Percentiles rank a stretch among this genome's conserved stretches.
Evolutionary conservation across 768 basidiomycete species (phyloP).

Genomic region (Postia placenta): DNA sequence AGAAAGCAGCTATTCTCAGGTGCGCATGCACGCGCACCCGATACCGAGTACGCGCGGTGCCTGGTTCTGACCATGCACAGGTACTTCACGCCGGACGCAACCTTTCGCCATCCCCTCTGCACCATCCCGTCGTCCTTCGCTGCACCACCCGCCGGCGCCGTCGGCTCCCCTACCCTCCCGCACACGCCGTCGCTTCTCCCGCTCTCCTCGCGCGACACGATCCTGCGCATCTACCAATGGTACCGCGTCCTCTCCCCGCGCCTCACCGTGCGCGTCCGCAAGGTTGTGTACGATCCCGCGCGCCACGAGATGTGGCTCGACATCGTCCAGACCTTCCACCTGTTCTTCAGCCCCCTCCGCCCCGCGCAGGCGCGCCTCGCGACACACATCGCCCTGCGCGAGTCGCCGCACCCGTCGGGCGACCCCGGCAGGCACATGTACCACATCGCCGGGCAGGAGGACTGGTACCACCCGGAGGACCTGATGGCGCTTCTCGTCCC

Average conservation of each 20-base stretch:
- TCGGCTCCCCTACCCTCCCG: not conserved
- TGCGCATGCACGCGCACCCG: not conserved
- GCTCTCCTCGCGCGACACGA: slow-evolving; percentile 45
- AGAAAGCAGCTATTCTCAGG: slow-evolving; percentile 36
- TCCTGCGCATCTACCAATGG: slow-evolving; percentile 61
- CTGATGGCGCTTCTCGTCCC: slow-evolving; percentile 39
- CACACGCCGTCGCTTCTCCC: slow-evolving; percentile 57
- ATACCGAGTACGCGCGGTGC: not conserved
- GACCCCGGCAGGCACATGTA: slow-evolving; percentile 13
- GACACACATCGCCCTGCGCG: slow-evolving; percentile 43
- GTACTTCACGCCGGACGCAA: slow-evolving; percentile 50
- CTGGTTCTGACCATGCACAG: slow-evolving; percentile 14
- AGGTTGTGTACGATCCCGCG: slow-evolving; percentile 42
- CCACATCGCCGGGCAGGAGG: slow-evolving; percentile 51
- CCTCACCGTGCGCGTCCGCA: slow-evolving; percentile 36
- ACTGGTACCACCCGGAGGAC: slow-evolving; percentile 54
- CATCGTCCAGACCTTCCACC: slow-evolving; percentile 43
- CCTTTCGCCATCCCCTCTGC: slow-evolving; percentile 56
- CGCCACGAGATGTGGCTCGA: slow-evolving; percentile 41
- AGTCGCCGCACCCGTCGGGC: slow-evolving; percentile 20
- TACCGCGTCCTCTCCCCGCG: slow-evolving; percentile 57
- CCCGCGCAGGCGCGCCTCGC: slow-evolving; percentile 30
- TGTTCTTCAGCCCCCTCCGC: slow-evolving; percentile 40
- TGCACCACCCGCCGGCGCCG: not conserved
- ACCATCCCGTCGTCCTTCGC: slow-evolving; percentile 24